Percentiles rank a stretch among this genome's conserved stretches.
These are phyloP conservation scores for Krasilnikovozyma curviuscula DNA, from an alignment of 768 basidiomycete species.

Conservation along the genomic window DNA sequence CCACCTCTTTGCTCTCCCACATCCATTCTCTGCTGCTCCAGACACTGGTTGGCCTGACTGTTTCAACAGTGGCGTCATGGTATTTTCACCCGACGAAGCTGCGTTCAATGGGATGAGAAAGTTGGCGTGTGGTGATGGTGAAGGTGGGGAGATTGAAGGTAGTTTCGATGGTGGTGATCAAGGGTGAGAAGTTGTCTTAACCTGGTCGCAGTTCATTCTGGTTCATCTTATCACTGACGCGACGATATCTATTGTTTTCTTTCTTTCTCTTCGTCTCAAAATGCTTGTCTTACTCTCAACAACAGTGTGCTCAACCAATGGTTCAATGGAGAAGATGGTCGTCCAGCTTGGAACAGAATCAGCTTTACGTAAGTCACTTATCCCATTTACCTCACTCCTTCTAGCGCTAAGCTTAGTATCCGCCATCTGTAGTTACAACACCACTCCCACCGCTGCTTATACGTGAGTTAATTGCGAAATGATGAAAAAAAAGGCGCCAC, in stretches of 20 bases:
- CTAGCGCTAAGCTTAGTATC: too few species aligned
- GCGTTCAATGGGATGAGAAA: constrained; percentile 58
- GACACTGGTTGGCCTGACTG: constrained; percentile 99
- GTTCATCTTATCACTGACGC: too few species aligned
- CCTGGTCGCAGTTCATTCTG: background rate
- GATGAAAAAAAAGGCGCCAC: background rate
- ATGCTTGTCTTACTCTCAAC: too few species aligned
- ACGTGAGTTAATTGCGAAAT: constrained; percentile 40
- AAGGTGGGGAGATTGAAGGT: constrained; percentile 35
- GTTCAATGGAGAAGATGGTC: constrained; percentile 9
- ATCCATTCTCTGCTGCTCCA: constrained; percentile 70
- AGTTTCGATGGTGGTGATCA: constrained; percentile 99
- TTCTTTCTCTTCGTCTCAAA: background rate
- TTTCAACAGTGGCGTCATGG: constrained; percentile 93
- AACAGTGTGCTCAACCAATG: constrained; percentile 8
- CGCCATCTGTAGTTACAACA: constrained; percentile 80
- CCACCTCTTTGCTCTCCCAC: constrained; percentile 66
- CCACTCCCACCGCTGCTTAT: constrained; percentile 90
- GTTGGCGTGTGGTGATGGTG: constrained; percentile 34
- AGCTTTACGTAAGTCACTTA: constrained; percentile 47
- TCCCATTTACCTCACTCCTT: background rate
- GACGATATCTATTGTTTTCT: background rate
- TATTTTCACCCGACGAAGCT: constrained; percentile 57
- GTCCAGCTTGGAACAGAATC: constrained; percentile 70
- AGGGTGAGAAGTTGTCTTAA: constrained; percentile 47